Base-by-base conservation (phyloP, 1,139 yeast genomes). In the Candida sojae region DNA sequence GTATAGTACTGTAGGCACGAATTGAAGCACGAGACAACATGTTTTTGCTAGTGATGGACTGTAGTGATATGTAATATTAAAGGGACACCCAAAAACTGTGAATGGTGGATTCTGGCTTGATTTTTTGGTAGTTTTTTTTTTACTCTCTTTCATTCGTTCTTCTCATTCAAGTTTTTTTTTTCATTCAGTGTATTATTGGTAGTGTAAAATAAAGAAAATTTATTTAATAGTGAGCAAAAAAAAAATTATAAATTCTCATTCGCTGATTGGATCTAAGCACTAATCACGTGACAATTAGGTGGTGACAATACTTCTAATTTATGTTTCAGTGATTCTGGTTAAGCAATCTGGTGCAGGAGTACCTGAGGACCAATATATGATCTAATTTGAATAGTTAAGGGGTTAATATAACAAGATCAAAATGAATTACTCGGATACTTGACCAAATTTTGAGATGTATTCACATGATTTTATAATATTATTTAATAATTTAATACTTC, bases 1-100 rank as follows among this genome's bases (percentile, higher is more conserved):
- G 69, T 50, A 77, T 73, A 43, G 79, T 67, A 65, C 81, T 74
- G 68, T 77, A 77, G 46, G 82, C 70, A 68, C 80, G 79, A 59
- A 65, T 62, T 57, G 73, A 65, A 51, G 65, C 65, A 68, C 77
- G 77, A 59, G 76, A 68, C 62, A 73, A 73, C 79, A 73, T 74
- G 51, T 40, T 52, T 44, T 43, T 23, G 21, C 38, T 42, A 26
- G 21, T n/a, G 38, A 13, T 36, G 25, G 39, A 36, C 39, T 5
- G 31, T n/a, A 5, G 33, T 36, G 17, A 25, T 21, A 36, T 25
- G 30, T 3, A 31, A 5, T 10, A 36, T 21, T 9, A 7, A 36
- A 12, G n/a, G 30, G 39, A 26, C 29, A 21, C 17, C 49, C 30
- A 41, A 34, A 29, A 33, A 36, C 30, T 35, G 48, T 25, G 26